These are phyloP conservation scores for Epichloe gansuensis DNA, from an alignment of 2,329 filamentous ascomycete species.

Conservation along the genomic window DNA sequence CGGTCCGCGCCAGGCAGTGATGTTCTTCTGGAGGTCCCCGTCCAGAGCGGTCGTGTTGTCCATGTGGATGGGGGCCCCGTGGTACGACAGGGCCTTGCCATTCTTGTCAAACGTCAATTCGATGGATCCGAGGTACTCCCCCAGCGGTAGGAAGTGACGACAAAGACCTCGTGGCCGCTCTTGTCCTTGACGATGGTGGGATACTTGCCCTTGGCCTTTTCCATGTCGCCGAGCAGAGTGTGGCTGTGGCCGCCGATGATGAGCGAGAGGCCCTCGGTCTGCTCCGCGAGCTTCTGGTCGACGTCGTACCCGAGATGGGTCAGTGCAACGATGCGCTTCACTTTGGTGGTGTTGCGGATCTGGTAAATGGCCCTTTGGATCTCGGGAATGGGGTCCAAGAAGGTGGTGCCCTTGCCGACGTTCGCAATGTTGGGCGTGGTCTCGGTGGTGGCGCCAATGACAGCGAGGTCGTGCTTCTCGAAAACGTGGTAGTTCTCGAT, in stretches of 20 bases:
- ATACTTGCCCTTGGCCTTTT: slow-evolving; percentile 46
- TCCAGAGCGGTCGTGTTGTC: slow-evolving; percentile 50
- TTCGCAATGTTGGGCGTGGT: slow-evolving; percentile 38
- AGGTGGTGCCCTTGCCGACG: slow-evolving; percentile 44
- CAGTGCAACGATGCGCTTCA: slow-evolving; percentile 52
- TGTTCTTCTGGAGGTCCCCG: slow-evolving; percentile 40
- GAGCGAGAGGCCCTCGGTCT: slow-evolving; percentile 51
- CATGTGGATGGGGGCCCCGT: slow-evolving; percentile 51
- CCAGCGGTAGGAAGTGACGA: slow-evolving; percentile 57
- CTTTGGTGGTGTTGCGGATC: slow-evolving; percentile 47
- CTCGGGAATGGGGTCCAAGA: slow-evolving; percentile 43
- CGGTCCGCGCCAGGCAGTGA: slow-evolving; percentile 45
- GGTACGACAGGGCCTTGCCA: slow-evolving; percentile 50
- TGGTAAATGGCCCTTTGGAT: slow-evolving; percentile 51
- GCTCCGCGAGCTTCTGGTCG: slow-evolving; percentile 46
- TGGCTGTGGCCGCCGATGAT: slow-evolving; percentile 54
- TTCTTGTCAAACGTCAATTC: slow-evolving; percentile 49
- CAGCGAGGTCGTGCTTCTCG: slow-evolving; percentile 44
- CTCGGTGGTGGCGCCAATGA: slow-evolving; percentile 45
- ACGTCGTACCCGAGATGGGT: slow-evolving; percentile 57
- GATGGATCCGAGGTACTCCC: slow-evolving; percentile 58
- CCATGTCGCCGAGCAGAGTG: slow-evolving; percentile 48
- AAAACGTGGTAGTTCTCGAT: slow-evolving; percentile 57
- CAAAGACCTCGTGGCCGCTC: slow-evolving; percentile 54
- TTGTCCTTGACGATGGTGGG: slow-evolving; percentile 50